Evolutionary conservation across 2,329 filamentous ascomycete genomes (phyloP).

Genomic region (Blastomyces silverae): DNA sequence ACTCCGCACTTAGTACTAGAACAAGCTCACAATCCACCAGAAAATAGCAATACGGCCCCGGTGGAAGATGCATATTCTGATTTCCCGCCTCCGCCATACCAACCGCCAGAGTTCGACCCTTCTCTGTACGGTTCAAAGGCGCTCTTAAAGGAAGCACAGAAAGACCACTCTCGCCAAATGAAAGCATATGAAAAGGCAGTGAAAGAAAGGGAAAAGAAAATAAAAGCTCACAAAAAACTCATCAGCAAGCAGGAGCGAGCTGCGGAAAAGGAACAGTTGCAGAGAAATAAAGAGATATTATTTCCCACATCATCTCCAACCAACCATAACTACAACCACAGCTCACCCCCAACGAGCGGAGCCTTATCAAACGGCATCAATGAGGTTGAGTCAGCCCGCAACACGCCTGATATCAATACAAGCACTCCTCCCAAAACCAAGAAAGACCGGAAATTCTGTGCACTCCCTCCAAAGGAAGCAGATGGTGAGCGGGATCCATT

Average conservation of each 20-base stretch:
- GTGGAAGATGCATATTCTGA: background rate
- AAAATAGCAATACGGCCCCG: background rate
- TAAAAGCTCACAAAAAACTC: constrained; percentile 35
- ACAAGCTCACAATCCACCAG: background rate
- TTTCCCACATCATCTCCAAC: background rate
- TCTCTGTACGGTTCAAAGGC: constrained; percentile 57
- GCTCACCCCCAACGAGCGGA: background rate
- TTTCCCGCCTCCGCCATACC: constrained; percentile 45
- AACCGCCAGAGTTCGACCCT: constrained; percentile 53
- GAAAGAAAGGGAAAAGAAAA: constrained; percentile 58
- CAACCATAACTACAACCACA: background rate
- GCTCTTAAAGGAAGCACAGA: constrained; percentile 60
- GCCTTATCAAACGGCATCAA: background rate
- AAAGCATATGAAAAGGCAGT: constrained; percentile 61
- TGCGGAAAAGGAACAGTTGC: constrained; percentile 27
- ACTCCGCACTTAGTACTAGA: background rate
- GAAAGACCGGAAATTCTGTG: constrained; percentile 71
- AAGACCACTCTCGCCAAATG: constrained; percentile 55
- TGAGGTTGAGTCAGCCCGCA: constrained; percentile 1
- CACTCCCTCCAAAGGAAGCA: constrained; percentile 55
- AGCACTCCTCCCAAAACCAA: constrained; percentile 24
- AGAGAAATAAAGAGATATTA: constrained; percentile 26
- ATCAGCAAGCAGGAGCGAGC: constrained; percentile 24
- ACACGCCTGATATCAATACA: constrained; percentile 15
- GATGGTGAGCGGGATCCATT: constrained; percentile 56